Percentiles rank a stretch among this genome's conserved stretches.
phyloP scores from a whole-genome alignment of 108 stramenopile genomes.

The Nitzschia inconspicua region DNA sequence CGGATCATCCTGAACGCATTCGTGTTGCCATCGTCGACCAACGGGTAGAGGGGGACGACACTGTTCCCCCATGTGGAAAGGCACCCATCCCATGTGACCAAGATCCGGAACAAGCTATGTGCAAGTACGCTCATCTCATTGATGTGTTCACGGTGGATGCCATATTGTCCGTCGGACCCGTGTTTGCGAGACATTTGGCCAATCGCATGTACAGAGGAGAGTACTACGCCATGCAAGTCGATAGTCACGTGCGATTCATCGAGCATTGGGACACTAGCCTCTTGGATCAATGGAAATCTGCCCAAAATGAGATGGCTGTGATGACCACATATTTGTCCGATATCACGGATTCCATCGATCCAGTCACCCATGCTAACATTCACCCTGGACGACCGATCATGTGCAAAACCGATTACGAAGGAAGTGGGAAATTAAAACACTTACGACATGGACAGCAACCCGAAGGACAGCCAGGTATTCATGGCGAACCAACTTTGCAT shows the following conservation, averaged over 20 bases:
- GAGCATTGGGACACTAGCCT: conserved; percentile 85
- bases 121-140: conserved; percentile 55
- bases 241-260: conserved; percentile 90
- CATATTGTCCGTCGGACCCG: conserved; percentile 73
- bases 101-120: conserved; percentile 63
- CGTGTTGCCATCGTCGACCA: conserved; percentile 81
- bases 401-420: conserved; percentile 67
- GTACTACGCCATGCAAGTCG: conserved; percentile 94
- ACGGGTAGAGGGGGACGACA: conserved; percentile 33
- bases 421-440: conserved; percentile 45
- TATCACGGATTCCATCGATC: conserved; percentile 58
- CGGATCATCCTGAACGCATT: conserved; percentile 73
- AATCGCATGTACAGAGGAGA: conserved; percentile 88
- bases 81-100: conserved; percentile 49
- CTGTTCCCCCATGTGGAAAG: conserved; percentile 33
- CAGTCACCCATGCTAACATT: conserved; percentile 40
- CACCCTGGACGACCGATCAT: conserved; percentile 73
- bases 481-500: conserved; percentile 72
- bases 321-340: conserved; percentile 80
- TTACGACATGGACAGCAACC: conserved; percentile 86
- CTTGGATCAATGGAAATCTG: conserved; percentile 69
- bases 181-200: conserved; percentile 86
- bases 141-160: conserved; percentile 69
- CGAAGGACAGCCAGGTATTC: conserved; percentile 60
- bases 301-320: conserved; percentile 90